Evolutionary conservation across 257 asterid genomes (phyloP).

Genomic region (Nicotiana tomentosiformis): DNA sequence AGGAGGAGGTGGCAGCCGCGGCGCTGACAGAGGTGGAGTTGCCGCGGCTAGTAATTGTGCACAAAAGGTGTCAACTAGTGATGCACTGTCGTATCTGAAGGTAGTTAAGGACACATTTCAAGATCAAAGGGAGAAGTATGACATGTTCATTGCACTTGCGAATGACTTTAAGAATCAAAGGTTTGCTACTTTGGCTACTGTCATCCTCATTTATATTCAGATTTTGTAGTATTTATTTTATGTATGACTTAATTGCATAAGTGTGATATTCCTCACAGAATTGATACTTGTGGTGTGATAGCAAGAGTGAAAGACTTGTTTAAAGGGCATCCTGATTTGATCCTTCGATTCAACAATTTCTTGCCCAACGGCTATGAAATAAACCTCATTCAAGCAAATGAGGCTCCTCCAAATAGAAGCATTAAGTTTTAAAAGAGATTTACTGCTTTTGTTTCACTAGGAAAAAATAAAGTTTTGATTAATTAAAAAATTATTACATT

Average conservation of each 20-base stretch:
- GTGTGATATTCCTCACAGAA: slow-evolving; percentile 39
- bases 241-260: background rate
- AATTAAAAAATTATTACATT: too few species aligned
- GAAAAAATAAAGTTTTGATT: too few species aligned
- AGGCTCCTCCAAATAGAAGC: slow-evolving; percentile 69
- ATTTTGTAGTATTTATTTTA: background rate
- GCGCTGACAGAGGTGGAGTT: slow-evolving; percentile 22
- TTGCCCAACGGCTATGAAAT: slow-evolving; percentile 88
- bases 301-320: slow-evolving; percentile 83
- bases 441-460: too few species aligned
- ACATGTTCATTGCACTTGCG: slow-evolving; percentile 83
- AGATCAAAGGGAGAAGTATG: slow-evolving; percentile 78
- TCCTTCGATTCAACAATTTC: slow-evolving; percentile 88
- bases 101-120: slow-evolving; percentile 94
- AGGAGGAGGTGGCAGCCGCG: background rate
- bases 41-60: slow-evolving; percentile 33
- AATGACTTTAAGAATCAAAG: slow-evolving; percentile 90
- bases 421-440: slow-evolving; percentile 36
- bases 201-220: background rate
- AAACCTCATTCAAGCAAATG: slow-evolving; percentile 69
- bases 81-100: slow-evolving; percentile 83
- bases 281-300: slow-evolving; percentile 83
- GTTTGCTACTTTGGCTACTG: slow-evolving; percentile 22
- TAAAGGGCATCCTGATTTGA: slow-evolving; percentile 74
- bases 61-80: slow-evolving; percentile 67